phyloP scores from a whole-genome alignment of 2,329 filamentous ascomycete genomes.

The Podosphaera leucotricha region DNA sequence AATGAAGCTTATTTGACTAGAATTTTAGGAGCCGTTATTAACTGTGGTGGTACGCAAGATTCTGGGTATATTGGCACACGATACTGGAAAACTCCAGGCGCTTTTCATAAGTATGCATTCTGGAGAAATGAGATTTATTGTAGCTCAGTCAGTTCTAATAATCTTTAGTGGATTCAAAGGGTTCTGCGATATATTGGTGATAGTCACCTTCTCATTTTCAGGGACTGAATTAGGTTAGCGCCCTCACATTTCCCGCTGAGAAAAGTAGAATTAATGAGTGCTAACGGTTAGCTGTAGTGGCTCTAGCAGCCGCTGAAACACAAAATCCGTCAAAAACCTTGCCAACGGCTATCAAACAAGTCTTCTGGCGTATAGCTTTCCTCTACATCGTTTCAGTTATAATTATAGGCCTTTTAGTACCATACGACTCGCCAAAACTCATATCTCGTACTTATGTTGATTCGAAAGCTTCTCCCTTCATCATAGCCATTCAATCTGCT shows the following conservation, averaged over 20 bases:
- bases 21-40: conserved; percentile 65
- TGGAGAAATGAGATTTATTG: neutral
- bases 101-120: conserved; percentile 36
- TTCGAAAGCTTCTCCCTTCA: conserved; percentile 66
- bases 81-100: conserved; percentile 58
- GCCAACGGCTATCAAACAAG: conserved; percentile 73
- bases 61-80: conserved; percentile 59
- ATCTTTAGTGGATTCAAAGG: conserved; percentile 44
- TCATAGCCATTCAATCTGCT: conserved; percentile 73
- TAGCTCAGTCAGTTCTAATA: neutral
- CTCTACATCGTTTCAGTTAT: conserved; percentile 74
- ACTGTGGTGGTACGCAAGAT: conserved; percentile 54
- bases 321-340: conserved; percentile 61
- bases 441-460: conserved; percentile 35
- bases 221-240: conserved; percentile 44
- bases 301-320: conserved; percentile 55
- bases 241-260: neutral
- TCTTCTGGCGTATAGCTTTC: conserved; percentile 85
- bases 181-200: conserved; percentile 53
- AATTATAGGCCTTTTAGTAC: conserved; percentile 63
- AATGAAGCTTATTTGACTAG: conserved; percentile 19
- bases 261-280: neutral
- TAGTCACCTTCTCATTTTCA: conserved; percentile 51
- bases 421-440: conserved; percentile 41
- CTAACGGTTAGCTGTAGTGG: conserved; percentile 13